A percentile compares a stretch with the other conserved stretches of the same genome.
Evolutionary conservation across 495 filamentous ascomycete species (phyloP).

Genomic region (Annulohypoxylon moriforme): DNA sequence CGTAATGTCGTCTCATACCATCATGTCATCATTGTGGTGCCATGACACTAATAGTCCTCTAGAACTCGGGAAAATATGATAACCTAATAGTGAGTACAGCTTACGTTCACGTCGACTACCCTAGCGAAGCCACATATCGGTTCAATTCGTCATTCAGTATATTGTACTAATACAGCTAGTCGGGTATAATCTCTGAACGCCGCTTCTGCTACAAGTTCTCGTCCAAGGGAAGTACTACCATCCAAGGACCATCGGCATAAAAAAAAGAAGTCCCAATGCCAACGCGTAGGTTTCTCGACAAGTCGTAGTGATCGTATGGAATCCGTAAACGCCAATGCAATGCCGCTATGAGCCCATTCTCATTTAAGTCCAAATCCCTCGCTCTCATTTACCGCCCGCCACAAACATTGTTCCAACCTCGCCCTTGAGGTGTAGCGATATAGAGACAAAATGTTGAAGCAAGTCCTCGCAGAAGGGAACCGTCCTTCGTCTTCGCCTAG

Average conservation of each 20-base stretch:
- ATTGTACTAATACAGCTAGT: constrained; percentile 28
- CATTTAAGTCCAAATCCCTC: constrained; percentile 95
- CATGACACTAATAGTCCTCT: too few relatives aligned
- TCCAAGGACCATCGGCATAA: constrained; percentile 25
- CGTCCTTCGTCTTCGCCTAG: constrained; percentile 78
- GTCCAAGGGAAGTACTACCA: constrained; percentile 16
- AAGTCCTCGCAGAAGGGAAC: constrained; percentile 89
- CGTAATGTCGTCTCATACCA: too few relatives aligned
- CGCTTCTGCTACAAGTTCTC: constrained; percentile 13
- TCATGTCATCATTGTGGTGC: too few relatives aligned
- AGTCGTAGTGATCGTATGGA: constrained; percentile 2
- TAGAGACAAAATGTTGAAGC: constrained; percentile 86
- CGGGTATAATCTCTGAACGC: constrained; percentile 36
- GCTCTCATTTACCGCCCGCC: constrained; percentile 88
- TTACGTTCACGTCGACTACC: not conserved
- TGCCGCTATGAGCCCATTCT: constrained; percentile 18
- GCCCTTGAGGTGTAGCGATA: constrained; percentile 75
- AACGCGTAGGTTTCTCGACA: not conserved
- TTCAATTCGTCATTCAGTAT: constrained; percentile 19
- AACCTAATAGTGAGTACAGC: not conserved
- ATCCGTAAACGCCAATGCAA: constrained; percentile 38
- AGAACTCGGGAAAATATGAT: too few relatives aligned
- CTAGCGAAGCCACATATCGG: not conserved
- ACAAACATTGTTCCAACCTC: constrained; percentile 77
- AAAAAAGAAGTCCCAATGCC: constrained; percentile 13